Evolutionary conservation across 345 rosid species (phyloP).

Genomic region (Erucastrum elatum): DNA sequence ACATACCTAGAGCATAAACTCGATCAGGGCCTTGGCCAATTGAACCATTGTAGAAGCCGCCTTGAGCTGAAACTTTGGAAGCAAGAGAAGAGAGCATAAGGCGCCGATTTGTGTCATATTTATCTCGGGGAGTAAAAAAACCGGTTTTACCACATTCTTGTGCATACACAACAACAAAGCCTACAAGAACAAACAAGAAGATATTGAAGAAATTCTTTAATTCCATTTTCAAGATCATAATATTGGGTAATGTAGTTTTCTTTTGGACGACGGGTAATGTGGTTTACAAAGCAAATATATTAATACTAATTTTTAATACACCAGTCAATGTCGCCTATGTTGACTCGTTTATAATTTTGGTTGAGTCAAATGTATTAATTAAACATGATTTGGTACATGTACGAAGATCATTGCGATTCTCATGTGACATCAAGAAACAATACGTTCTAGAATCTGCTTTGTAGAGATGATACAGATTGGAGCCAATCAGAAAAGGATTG

Average conservation of each 20-base stretch:
- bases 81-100: conserved; percentile 33
- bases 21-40: conserved; percentile 18
- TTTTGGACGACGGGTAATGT: too few species aligned
- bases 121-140: conserved; percentile 2
- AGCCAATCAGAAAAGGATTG: neutral
- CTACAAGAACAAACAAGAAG: neutral
- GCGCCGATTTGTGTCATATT: conserved; percentile 28
- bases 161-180: neutral
- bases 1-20: conserved; percentile 23
- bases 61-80: conserved; percentile 11
- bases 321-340: neutral
- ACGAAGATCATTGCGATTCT: neutral
- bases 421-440: too few species aligned
- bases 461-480: neutral
- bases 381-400: neutral
- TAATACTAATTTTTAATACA: neutral
- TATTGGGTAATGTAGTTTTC: neutral
- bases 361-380: neutral
- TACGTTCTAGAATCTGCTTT: neutral
- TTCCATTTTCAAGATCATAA: neutral
- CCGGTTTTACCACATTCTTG: neutral
- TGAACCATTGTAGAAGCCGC: neutral
- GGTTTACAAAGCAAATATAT: neutral
- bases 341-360: neutral
- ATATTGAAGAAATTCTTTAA: neutral